Evolutionary conservation across 768 basidiomycete genomes (phyloP).

Genomic region (Austroboletus eburneus): DNA sequence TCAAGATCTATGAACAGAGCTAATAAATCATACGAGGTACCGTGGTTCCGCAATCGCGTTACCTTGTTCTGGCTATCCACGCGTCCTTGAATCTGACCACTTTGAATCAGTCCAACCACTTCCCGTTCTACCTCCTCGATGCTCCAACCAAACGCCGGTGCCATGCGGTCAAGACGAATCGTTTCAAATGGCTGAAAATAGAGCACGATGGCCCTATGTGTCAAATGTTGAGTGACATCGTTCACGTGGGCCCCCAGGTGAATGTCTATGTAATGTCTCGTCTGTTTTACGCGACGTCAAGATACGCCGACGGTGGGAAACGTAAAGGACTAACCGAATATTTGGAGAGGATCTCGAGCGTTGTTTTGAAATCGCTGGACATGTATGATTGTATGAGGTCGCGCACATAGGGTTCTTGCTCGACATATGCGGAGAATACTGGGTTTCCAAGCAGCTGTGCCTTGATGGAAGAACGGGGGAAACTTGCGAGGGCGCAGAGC

Average conservation of each 20-base stretch:
- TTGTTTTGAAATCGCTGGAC: constrained; percentile 79
- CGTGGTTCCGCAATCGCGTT: constrained; percentile 1
- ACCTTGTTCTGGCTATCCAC: constrained; percentile 92
- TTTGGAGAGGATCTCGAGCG: constrained; percentile 66
- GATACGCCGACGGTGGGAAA: background rate
- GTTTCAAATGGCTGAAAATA: constrained; percentile 91
- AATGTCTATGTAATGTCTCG: constrained; percentile 72
- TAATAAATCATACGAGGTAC: background rate
- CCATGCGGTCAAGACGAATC: constrained; percentile 82
- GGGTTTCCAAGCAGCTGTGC: constrained; percentile 63
- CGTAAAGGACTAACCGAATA: constrained; percentile 52
- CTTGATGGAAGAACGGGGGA: constrained; percentile 68
- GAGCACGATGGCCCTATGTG: constrained; percentile 72
- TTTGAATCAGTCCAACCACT: constrained; percentile 74
- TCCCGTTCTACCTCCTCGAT: constrained; percentile 66
- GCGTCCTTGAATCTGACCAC: constrained; percentile 72
- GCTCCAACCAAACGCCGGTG: constrained; percentile 78
- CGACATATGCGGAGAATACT: constrained; percentile 70
- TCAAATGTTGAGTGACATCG: constrained; percentile 64
- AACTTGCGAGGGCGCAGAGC: constrained; percentile 76
- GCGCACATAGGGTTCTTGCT: constrained; percentile 82
- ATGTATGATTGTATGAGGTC: constrained; percentile 86
- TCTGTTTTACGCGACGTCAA: constrained; percentile 38
- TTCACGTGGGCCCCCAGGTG: constrained; percentile 69
- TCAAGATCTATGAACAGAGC: constrained; percentile 54